A percentile compares a stretch with the other conserved stretches of the same genome.
Conservation (phyloP, 345 rosid genomes). For the Eucalyptus victrix region DNA sequence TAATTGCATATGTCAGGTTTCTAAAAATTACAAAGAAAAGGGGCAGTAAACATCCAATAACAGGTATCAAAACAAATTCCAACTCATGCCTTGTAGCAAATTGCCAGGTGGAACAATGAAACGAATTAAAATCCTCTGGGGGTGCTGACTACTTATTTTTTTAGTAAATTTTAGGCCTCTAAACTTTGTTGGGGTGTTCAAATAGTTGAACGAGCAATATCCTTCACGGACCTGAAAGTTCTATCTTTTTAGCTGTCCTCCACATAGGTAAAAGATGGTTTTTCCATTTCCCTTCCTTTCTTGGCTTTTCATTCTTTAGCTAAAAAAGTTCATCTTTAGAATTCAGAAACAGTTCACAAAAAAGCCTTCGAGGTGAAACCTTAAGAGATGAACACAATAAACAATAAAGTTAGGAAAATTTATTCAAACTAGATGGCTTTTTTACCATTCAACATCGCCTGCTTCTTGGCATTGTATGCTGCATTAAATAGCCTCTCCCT, state of each 20-base stretch:
- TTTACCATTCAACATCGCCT: constrained; percentile 78
- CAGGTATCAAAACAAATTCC: background rate
- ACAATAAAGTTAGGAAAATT: background rate
- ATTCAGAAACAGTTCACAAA: background rate
- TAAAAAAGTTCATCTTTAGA: background rate
- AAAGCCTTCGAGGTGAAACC: background rate
- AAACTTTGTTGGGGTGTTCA: background rate
- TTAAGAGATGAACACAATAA: background rate
- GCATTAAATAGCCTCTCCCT: constrained; percentile 82
- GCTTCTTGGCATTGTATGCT: constrained; percentile 95
- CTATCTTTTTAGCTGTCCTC: background rate
- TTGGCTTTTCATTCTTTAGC: background rate
- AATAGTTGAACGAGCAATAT: background rate
- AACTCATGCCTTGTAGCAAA: background rate
- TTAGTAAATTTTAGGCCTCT: background rate
- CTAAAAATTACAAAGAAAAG: background rate
- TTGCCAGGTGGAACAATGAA: background rate
- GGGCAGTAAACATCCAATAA: background rate
- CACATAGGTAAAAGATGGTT: background rate
- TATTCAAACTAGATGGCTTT: background rate
- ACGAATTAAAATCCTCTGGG: background rate
- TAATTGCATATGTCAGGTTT: background rate
- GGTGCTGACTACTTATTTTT: background rate
- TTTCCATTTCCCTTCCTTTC: background rate
- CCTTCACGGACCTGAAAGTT: background rate